These are phyloP conservation scores for Psilocybe sp. DNA, from an alignment of 768 basidiomycete species.

Conservation along the genomic window DNA sequence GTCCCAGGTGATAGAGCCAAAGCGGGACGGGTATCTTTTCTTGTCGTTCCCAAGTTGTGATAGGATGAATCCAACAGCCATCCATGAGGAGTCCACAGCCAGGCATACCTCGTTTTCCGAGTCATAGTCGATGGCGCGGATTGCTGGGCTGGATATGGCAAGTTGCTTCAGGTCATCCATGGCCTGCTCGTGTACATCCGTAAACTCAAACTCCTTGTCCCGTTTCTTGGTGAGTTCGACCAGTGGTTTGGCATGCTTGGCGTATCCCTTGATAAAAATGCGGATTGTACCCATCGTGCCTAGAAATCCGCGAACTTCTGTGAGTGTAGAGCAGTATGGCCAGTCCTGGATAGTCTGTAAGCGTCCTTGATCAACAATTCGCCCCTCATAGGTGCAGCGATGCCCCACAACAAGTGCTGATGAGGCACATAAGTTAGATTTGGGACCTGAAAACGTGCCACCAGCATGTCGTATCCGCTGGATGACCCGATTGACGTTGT, in stretches of 20 bases:
- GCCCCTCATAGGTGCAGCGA: constrained; percentile 16
- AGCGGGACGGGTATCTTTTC: constrained; percentile 8
- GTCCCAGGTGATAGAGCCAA: constrained; percentile 13
- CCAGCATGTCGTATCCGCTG: constrained; percentile 12
- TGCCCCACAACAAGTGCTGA: constrained; percentile 22
- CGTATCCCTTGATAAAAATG: constrained; percentile 26
- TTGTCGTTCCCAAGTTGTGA: constrained; percentile 9
- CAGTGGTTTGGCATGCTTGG: constrained; percentile 13
- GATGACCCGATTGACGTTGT: not conserved
- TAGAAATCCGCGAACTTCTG: constrained; percentile 21
- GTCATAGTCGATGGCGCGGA: constrained; percentile 14
- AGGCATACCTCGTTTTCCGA: constrained; percentile 10
- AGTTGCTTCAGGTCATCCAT: constrained; percentile 7
- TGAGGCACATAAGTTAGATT: constrained; percentile 15
- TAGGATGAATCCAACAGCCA: constrained; percentile 14
- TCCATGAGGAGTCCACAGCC: constrained; percentile 13
- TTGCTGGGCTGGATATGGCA: constrained; percentile 3
- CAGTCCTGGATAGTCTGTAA: constrained; percentile 13
- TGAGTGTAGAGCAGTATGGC: constrained; percentile 11
- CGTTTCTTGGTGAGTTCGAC: constrained; percentile 22
- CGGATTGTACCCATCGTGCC: constrained; percentile 19
- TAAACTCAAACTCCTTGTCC: constrained; percentile 22
- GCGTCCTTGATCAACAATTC: not conserved
- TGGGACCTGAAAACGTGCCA: constrained; percentile 29
- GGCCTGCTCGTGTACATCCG: constrained; percentile 13